Conservation (phyloP, 1,139 yeast genomes). For the Yamadazyma epiphylla region DNA sequence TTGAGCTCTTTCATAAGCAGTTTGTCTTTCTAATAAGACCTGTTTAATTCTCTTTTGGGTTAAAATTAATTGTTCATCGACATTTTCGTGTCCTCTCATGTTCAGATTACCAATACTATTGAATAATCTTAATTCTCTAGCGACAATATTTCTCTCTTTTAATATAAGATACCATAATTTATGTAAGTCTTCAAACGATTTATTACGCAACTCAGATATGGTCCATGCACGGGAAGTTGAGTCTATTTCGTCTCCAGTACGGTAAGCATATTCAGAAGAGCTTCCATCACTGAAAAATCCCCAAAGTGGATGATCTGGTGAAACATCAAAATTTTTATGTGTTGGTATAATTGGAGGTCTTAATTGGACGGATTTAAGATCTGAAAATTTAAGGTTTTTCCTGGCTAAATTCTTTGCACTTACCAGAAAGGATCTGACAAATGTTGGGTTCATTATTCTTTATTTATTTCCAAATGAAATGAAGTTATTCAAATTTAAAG, state of each 20-base stretch:
- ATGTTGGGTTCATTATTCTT: background rate
- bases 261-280: constrained; percentile 47
- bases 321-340: constrained; percentile 63
- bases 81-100: constrained; percentile 21
- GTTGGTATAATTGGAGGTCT: constrained; percentile 89
- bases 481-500: constrained; percentile 1
- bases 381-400: constrained; percentile 24
- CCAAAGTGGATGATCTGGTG: constrained; percentile 93
- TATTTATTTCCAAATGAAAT: too few species aligned
- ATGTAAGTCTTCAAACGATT: constrained; percentile 89
- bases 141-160: constrained; percentile 76
- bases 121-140: constrained; percentile 63
- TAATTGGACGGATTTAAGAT: constrained; percentile 38
- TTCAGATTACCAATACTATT: constrained; percentile 25
- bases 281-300: constrained; percentile 71
- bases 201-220: constrained; percentile 82
- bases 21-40: constrained; percentile 82
- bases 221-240: constrained; percentile 77
- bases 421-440: constrained; percentile 17
- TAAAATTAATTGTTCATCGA: constrained; percentile 35
- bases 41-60: constrained; percentile 66
- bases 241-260: constrained; percentile 56
- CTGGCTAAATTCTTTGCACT: constrained; percentile 16
- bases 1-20: constrained; percentile 62
- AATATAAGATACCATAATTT: constrained; percentile 84